Evolutionary conservation across 2,329 filamentous ascomycete species (phyloP).

Genomic region (Hymenoscyphus albidus): DNA sequence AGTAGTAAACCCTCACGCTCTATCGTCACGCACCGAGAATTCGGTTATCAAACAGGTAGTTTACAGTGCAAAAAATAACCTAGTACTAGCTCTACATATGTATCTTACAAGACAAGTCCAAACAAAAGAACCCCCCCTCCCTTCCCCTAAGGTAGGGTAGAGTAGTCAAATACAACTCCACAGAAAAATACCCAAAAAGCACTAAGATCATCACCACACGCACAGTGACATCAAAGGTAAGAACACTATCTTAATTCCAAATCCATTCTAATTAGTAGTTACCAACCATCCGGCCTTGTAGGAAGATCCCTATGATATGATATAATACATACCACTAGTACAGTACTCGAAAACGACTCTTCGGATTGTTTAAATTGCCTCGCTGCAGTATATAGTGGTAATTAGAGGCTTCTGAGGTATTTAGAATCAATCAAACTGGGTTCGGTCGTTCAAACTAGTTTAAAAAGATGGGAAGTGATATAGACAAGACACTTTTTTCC

Average conservation of each 20-base stretch:
- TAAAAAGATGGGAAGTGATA: no score
- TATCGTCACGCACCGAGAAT: neutral
- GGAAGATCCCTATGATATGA: no score
- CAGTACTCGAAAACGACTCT: no score
- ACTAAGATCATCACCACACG: neutral
- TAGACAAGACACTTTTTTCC: no score
- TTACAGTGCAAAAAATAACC: neutral
- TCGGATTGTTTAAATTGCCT: no score
- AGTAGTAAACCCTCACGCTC: neutral
- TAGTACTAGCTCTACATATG: neutral
- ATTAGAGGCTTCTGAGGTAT: no score
- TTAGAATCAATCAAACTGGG: no score
- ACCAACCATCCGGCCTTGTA: neutral
- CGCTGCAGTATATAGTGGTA: no score
- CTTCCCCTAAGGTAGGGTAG: neutral
- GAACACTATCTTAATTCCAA: neutral
- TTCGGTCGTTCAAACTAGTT: no score
- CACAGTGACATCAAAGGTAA: neutral
- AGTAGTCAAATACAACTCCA: constrained; percentile 5
- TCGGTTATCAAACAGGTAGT: neutral
- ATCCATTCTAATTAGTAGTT: neutral
- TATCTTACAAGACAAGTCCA: neutral
- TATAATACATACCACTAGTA: no score
- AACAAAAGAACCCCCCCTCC: neutral
- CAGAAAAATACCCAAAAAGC: constrained; percentile 12